These are phyloP conservation scores for Saccharomycopsis hybrid DNA, from an alignment of 1,139 yeast species.

Conservation along the genomic window DNA sequence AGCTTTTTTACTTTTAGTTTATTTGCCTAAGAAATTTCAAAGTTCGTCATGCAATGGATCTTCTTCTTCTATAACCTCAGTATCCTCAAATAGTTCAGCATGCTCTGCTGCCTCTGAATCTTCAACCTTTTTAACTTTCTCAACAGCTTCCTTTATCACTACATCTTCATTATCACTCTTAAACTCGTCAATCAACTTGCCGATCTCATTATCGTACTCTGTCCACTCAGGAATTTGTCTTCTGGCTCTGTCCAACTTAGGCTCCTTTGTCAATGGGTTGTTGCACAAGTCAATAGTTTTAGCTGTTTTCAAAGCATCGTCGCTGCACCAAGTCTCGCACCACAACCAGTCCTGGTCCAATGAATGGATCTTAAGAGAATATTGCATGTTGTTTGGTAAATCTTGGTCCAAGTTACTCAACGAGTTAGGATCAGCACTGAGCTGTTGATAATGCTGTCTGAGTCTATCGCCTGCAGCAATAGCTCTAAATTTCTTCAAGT, in stretches of 20 bases:
- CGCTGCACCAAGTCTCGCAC: constrained; percentile 95
- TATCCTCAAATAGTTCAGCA: too few relatives aligned
- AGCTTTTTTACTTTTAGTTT: too few relatives aligned
- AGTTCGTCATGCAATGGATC: constrained; percentile 13
- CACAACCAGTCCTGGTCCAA: constrained; percentile 82
- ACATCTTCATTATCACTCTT: background rate
- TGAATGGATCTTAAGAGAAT: constrained; percentile 57
- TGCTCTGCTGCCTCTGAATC: too few relatives aligned
- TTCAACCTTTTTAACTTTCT: too few relatives aligned
- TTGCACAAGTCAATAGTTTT: constrained; percentile 79
- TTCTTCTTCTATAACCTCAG: too few relatives aligned
- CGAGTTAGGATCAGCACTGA: constrained; percentile 75
- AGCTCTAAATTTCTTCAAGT: constrained; percentile 57
- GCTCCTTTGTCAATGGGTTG: constrained; percentile 75
- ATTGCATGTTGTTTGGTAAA: constrained; percentile 79
- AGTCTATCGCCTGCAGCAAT: constrained; percentile 70
- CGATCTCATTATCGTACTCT: constrained; percentile 50
- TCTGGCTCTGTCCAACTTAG: constrained; percentile 65
- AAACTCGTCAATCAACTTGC: constrained; percentile 27
- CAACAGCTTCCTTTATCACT: background rate
- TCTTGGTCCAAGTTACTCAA: constrained; percentile 86
- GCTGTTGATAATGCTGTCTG: constrained; percentile 79
- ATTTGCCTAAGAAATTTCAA: background rate
- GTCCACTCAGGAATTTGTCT: constrained; percentile 77
- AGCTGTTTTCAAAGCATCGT: constrained; percentile 51